Evolutionary conservation across 805 yeast species (phyloP), one percentile per base, ranked within the genome.

Genomic region (Metschnikowia peoriensis): DNA sequence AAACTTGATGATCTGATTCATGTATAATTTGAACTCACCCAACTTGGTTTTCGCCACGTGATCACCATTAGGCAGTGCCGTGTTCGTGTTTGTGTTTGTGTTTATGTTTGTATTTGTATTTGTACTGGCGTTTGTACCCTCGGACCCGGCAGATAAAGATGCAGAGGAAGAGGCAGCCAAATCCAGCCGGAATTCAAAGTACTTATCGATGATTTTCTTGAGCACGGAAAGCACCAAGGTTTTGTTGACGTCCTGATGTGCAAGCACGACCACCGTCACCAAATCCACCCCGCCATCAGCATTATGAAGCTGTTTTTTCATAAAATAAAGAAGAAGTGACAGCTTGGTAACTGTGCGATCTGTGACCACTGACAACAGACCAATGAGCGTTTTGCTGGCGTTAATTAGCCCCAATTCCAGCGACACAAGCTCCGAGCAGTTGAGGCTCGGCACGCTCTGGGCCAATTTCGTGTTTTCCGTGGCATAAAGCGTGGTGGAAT

Each of bases 401-500:
- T 83, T 82, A 47, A 84, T 80, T 14, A 71, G 63, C 5, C 84
- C 83, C 53, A 82, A 65, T 48, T 82, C 85, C 56, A 76, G 79
- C 14, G 84, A 75, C 4, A 83, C 70, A 1, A 77, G 65, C 58
- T 83, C 88, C 1, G 80, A 71, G 51, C 84, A 76, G 57, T 81
- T 81, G 46, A 82, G 66, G 47, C 72, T 75, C 41, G 75, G 67
- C 28, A 74, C 55, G n/a, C 68, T 61, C 32, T 74, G 71, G 1
- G 73, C 68, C 38, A 83, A 64, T 27, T 68, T 70, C 43, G 67
- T 65, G 61, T 81, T 81, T 58, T 83, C 86, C 56, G 81, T 75
- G 11, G 86, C 78, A 63, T 79, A 84, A 12, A 83, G 68, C 0
- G 87, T 82, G 6, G 86, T 80, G 15, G 87, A 82, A 61, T 84